Conservation (phyloP, 768 basidiomycete species). For the Porpolomopsis calyptriformis region DNA sequence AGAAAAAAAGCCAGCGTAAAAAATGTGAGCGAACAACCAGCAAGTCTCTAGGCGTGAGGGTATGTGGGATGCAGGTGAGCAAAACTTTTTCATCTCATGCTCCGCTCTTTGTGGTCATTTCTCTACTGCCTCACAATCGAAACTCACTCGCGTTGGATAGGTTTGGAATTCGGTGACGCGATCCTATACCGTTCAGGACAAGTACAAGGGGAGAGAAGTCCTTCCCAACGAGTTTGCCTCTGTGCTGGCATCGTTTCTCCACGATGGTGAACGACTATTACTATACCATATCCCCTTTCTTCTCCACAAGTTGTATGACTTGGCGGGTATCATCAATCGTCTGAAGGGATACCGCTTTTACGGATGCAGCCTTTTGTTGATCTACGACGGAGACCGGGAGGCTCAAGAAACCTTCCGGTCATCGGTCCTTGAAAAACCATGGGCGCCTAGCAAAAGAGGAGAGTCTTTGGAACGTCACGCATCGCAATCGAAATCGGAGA, state of each 20-base stretch:
- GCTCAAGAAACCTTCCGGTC: conserved; percentile 66
- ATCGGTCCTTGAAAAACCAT: conserved; percentile 51
- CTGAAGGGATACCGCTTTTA: conserved; percentile 97
- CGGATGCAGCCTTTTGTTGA: conserved; percentile 90
- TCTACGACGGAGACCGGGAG: conserved; percentile 93
- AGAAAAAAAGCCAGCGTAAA: conserved; percentile 97
- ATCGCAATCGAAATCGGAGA: conserved; percentile 29
- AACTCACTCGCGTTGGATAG: conserved; percentile 29
- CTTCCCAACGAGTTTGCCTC: conserved; percentile 75
- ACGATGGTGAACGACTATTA: conserved; percentile 73
- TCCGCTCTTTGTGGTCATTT: not conserved
- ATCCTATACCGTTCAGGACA: conserved; percentile 87
- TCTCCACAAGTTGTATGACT: conserved; percentile 85
- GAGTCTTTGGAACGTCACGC: conserved; percentile 61
- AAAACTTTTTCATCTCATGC: not conserved
- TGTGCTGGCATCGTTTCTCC: conserved; percentile 73
- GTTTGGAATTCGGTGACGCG: conserved; percentile 86
- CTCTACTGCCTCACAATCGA: not conserved
- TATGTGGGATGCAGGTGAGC: conserved; percentile 98
- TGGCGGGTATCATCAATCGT: conserved; percentile 81
- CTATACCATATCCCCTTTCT: conserved; percentile 88
- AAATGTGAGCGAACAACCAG: conserved; percentile 97
- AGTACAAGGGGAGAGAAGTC: conserved; percentile 90
- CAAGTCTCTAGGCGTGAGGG: conserved; percentile 76
- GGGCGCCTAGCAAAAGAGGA: conserved; percentile 63